A percentile compares a stretch with the other conserved stretches of the same genome.
Conservation (phyloP, 805 yeast genomes). For the Kluyveromyces wickerhamii region DNA sequence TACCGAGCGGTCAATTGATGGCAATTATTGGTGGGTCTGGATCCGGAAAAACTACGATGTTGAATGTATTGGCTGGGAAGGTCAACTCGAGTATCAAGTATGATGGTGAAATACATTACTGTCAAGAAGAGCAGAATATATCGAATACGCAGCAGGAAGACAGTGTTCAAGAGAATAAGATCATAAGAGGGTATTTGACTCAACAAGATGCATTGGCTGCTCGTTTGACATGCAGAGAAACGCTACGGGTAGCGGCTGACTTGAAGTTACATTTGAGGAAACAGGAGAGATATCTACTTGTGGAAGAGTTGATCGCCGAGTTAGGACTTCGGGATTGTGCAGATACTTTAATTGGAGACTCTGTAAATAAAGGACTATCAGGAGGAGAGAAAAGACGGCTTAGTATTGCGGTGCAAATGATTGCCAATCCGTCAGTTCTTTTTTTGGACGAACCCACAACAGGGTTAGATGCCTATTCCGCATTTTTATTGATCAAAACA, state of each 20-base stretch:
- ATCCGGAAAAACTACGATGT: constrained; percentile 74
- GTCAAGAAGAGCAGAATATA: constrained; percentile 11
- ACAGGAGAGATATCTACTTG: constrained; percentile 39
- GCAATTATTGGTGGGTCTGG: constrained; percentile 89
- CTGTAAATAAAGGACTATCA: constrained; percentile 52
- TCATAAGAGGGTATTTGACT: constrained; percentile 48
- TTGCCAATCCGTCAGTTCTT: constrained; percentile 66
- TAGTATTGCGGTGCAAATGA: constrained; percentile 68
- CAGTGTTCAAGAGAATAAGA: constrained; percentile 6
- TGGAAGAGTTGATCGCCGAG: constrained; percentile 52
- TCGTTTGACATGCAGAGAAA: constrained; percentile 64
- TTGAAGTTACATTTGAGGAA: constrained; percentile 46
- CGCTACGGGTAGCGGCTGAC: constrained; percentile 62
- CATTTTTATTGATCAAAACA: constrained; percentile 53
- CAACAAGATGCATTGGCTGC: constrained; percentile 72
- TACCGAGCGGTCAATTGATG: constrained; percentile 54
- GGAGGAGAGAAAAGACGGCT: constrained; percentile 82
- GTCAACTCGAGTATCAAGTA: constrained; percentile 34
- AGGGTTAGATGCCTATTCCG: constrained; percentile 74
- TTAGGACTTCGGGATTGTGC: constrained; percentile 60
- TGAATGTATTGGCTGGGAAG: constrained; percentile 57
- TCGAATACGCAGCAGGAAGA: neutral
- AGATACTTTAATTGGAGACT: constrained; percentile 50
- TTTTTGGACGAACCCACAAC: constrained; percentile 87
- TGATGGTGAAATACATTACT: constrained; percentile 35